A percentile compares a stretch with the other conserved stretches of the same genome.
Conservation (phyloP, 331 rosid species). For the Rosa hybrid region DNA sequence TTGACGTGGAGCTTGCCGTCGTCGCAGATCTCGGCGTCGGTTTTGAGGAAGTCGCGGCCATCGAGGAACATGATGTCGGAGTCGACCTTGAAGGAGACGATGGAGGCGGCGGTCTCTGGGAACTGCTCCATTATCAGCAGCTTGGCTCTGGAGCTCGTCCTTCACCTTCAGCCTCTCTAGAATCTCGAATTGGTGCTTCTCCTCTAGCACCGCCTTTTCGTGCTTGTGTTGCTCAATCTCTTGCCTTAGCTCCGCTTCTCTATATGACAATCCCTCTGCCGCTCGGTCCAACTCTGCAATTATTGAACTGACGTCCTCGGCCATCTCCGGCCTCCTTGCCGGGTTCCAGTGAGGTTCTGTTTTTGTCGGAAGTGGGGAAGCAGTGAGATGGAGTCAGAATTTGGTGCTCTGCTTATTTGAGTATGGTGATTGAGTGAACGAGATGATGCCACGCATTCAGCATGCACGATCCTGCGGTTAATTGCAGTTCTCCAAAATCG, state of each 20-base stretch:
- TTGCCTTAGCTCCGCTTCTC: conserved; percentile 1
- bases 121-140: background rate
- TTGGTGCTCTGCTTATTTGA: background rate
- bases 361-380: background rate
- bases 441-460: background rate
- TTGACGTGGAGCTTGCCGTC: too few species aligned
- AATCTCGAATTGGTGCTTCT: background rate
- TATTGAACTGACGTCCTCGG: background rate
- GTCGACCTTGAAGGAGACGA: too few species aligned
- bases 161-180: background rate
- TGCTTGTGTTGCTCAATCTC: background rate
- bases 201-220: background rate
- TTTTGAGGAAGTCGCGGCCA: too few species aligned
- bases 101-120: too few species aligned
- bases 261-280: background rate
- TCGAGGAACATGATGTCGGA: too few species aligned
- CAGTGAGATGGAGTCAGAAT: background rate
- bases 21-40: too few species aligned
- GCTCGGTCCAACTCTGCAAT: background rate
- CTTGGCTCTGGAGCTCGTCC: background rate
- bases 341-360: background rate
- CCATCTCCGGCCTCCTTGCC: background rate
- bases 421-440: background rate
- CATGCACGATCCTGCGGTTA: background rate
- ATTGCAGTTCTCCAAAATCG: background rate